Evolutionary conservation across 1,284 basidiomycete species (phyloP), one percentile per base, ranked within the genome.

Genomic region (Cerioporus squamosus): DNA sequence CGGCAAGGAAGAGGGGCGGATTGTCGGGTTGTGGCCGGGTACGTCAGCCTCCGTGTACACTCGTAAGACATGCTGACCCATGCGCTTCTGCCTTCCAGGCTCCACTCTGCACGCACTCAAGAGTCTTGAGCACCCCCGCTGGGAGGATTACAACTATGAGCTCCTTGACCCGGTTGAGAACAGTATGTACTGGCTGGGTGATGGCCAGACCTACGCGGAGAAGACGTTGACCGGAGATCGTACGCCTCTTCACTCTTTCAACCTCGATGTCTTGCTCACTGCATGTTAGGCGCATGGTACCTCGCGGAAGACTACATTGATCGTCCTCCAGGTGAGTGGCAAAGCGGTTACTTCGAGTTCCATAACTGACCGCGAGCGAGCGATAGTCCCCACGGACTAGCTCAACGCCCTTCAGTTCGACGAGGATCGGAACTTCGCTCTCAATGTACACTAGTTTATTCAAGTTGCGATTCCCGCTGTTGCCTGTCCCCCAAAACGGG

Each of bases 91-190:
- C 15, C 33, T 5, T 42, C 1, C 29, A 84, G 82, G 84, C 9
- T 86, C 85, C 0, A 75, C 77, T 51, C 71, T 86, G 14, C 84
- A 86, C 53, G 81, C 81, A 2, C 72, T 79, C 4, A 79, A 75
- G 33, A 74, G 80, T 1, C 68, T 88, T 17, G 71, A 74, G 38
- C 65, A 84, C 66, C 86, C 85, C 0, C 80, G 86, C 3, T 88
- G 86, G 86, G 87, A 88, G 61, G 86, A 88, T 63, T 88, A 77
- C 64, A 76, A 79, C 33, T 88, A 84, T 62, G 81, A 85, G 60
- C 69, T 57, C 3, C 68, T 82, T 3, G 80, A 83, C 47, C 73
- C 67, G 2, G 68, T 69, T n/a, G 72, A 71, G 56, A 85, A 85
- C 62, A 73, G 81, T 5, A 77, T 85, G 65, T 76, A 82, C 65